phyloP scores from a whole-genome alignment of 2,329 filamentous ascomycete genomes.

The Colletotrichum gloeosporioides region DNA sequence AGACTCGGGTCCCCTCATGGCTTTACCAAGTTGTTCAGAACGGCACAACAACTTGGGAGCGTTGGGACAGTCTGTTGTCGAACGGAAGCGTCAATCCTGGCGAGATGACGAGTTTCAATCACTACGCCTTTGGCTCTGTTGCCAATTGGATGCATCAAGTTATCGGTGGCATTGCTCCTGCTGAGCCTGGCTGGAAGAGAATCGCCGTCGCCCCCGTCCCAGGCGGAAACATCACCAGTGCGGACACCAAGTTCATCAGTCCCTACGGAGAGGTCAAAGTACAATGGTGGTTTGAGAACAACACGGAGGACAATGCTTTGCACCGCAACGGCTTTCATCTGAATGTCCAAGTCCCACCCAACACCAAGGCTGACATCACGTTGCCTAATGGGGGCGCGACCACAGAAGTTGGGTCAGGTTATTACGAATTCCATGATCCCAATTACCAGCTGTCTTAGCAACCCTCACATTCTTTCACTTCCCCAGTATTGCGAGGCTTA shows the following conservation, averaged over 20 bases:
- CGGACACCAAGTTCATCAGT: conserved; percentile 32
- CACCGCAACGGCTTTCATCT: conserved; percentile 16
- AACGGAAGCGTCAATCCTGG: conserved; percentile 50
- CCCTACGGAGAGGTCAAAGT: conserved; percentile 35
- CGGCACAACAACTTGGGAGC: conserved; percentile 56
- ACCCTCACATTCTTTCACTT: background rate
- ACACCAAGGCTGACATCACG: conserved; percentile 12
- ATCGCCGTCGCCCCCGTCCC: conserved; percentile 38
- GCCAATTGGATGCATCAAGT: conserved; percentile 51
- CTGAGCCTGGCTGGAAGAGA: conserved; percentile 45
- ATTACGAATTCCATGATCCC: conserved; percentile 12
- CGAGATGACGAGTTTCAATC: conserved; percentile 55
- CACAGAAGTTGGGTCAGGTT: conserved; percentile 10
- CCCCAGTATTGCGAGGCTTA: background rate
- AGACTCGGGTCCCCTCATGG: conserved; percentile 51
- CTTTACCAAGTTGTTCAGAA: conserved; percentile 51
- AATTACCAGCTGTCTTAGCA: background rate
- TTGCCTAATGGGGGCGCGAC: conserved; percentile 3
- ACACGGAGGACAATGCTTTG: background rate
- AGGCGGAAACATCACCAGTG: conserved; percentile 39
- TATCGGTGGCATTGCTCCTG: conserved; percentile 45
- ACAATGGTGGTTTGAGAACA: conserved; percentile 31
- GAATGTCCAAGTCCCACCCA: conserved; percentile 4
- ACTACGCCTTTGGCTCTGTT: conserved; percentile 55
- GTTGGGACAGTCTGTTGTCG: conserved; percentile 53